phyloP scores from a whole-genome alignment of 2,329 filamentous ascomycete species.

The Endoconidiophora laricicola region DNA sequence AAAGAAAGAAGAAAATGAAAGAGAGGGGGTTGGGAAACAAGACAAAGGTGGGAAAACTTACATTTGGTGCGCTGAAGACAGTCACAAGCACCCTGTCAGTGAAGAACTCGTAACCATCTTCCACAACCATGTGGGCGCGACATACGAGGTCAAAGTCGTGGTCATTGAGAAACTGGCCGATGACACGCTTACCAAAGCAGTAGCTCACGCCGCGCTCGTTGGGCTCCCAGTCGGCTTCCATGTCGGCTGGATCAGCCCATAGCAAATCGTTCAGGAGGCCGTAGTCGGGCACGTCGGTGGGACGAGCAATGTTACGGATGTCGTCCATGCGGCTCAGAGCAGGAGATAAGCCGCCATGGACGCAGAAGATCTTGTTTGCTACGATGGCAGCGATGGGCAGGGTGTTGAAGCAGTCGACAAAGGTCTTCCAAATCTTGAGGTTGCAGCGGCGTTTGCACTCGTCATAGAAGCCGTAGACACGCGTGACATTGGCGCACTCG shows the following conservation, averaged over 20 bases:
- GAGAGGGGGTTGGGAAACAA: background rate
- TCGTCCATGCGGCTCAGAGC: conserved; percentile 95
- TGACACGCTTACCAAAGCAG: conserved; percentile 96
- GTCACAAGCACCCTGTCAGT: conserved; percentile 89
- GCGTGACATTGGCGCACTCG: conserved; percentile 89
- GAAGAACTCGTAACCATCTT: conserved; percentile 98
- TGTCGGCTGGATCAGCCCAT: conserved; percentile 95
- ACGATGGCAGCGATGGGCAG: conserved; percentile 93
- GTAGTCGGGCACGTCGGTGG: conserved; percentile 94
- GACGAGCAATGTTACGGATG: conserved; percentile 85
- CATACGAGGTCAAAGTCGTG: conserved; percentile 98
- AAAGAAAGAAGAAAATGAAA: background rate
- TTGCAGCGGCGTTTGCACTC: conserved; percentile 94
- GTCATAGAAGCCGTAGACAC: conserved; percentile 95
- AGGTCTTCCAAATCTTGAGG: conserved; percentile 96
- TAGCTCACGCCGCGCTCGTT: conserved; percentile 96
- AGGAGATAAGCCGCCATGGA: conserved; percentile 86
- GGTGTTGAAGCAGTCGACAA: conserved; percentile 91
- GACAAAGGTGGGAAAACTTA: conserved; percentile 32
- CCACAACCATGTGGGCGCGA: conserved; percentile 96
- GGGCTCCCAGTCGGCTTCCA: conserved; percentile 95
- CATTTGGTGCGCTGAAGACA: conserved; percentile 93
- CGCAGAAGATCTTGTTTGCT: conserved; percentile 92
- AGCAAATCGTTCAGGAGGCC: conserved; percentile 86
- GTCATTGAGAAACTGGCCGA: conserved; percentile 82